Conservation (phyloP, 768 basidiomycete species). For the Boletus edulis region DNA sequence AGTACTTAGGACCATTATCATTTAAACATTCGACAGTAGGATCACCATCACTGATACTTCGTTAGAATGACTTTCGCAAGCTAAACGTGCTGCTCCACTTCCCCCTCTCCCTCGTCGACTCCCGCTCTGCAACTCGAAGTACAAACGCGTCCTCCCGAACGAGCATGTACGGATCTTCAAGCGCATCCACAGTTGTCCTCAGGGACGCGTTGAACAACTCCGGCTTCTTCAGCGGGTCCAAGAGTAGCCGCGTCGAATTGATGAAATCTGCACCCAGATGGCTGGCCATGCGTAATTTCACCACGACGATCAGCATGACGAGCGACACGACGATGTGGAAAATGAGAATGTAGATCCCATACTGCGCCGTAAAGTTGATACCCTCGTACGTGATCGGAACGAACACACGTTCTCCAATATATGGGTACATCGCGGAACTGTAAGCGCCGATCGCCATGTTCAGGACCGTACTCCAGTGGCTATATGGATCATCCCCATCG, state of each 20-base stretch:
- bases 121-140: too few relatives aligned
- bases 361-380: not conserved
- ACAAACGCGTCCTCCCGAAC: not conserved
- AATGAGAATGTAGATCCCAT: constrained; percentile 6
- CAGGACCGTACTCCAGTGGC: constrained; percentile 3
- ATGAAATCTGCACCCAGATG: constrained; percentile 8
- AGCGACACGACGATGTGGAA: constrained; percentile 9
- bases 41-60: too few relatives aligned
- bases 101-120: too few relatives aligned
- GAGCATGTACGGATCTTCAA: constrained; percentile 6
- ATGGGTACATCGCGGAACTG: not conserved
- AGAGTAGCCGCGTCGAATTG: constrained; percentile 7
- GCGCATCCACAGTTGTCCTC: not conserved
- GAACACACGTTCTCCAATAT: fast-evolving
- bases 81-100: too few relatives aligned
- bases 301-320: constrained; percentile 5
- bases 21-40: too few relatives aligned
- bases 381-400: not conserved
- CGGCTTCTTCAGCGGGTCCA: constrained; percentile 12
- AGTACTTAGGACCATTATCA: too few relatives aligned
- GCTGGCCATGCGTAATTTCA: constrained; percentile 4
- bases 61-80: too few relatives aligned
- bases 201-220: constrained; percentile 13
- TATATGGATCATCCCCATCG: not conserved
- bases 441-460: constrained; percentile 9